These are phyloP conservation scores for Trichaptum fuscoviolaceum DNA, from an alignment of 768 basidiomycete species.

Conservation along the genomic window DNA sequence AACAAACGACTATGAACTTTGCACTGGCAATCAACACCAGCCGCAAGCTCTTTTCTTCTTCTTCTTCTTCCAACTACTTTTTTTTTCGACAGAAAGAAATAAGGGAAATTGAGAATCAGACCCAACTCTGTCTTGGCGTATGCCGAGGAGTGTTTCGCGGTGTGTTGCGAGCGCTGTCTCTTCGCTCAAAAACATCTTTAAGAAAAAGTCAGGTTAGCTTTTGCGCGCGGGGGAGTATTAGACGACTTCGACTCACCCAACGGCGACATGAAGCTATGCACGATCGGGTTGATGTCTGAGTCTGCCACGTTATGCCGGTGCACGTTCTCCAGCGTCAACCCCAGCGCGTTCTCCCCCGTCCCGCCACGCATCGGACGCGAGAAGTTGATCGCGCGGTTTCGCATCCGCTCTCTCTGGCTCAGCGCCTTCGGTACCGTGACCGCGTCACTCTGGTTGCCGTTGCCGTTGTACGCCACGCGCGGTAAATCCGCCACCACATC, in stretches of 20 bases:
- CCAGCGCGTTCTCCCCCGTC: conserved; percentile 17
- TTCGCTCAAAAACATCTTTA: neutral
- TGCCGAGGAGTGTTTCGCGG: neutral
- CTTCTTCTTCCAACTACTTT: neutral
- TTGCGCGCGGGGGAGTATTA: too few species aligned
- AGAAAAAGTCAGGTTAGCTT: too few species aligned
- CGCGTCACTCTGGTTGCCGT: neutral
- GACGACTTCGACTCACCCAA: conserved; percentile 43
- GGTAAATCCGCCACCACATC: neutral
- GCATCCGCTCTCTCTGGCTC: conserved; percentile 25
- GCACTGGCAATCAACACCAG: neutral
- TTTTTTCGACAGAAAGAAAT: neutral
- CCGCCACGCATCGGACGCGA: neutral
- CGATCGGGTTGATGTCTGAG: conserved; percentile 40
- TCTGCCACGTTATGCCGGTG: conserved; percentile 34
- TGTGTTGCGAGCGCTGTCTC: neutral
- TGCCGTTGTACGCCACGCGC: neutral
- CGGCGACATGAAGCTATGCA: conserved; percentile 64
- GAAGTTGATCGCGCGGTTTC: conserved; percentile 18
- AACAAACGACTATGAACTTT: neutral
- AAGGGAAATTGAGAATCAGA: neutral
- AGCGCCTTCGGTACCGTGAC: neutral
- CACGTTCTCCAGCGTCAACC: conserved; percentile 39
- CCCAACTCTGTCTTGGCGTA: neutral
- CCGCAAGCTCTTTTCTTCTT: neutral